Conservation (phyloP, 2,329 filamentous ascomycete genomes). For the Arthrobotrys entomopaga region DNA sequence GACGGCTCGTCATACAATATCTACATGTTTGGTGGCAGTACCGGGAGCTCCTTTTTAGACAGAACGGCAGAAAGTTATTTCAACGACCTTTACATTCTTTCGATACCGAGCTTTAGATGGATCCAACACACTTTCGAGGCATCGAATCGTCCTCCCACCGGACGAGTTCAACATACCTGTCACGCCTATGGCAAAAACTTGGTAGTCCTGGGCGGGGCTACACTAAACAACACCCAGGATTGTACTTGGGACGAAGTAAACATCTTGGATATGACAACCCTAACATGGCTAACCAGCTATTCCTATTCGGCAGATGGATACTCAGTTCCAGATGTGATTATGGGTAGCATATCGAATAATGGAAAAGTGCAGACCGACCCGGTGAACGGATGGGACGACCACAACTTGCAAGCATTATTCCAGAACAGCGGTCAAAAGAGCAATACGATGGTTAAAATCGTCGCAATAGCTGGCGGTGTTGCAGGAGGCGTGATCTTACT, state of each 20-base stretch:
- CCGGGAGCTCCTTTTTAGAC: conserved; percentile 58
- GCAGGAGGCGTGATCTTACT: conserved; percentile 41
- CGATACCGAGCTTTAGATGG: conserved; percentile 49
- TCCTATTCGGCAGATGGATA: conserved; percentile 13
- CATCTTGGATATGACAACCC: conserved; percentile 45
- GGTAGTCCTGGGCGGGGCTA: conserved; percentile 42
- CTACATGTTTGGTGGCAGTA: conserved; percentile 66
- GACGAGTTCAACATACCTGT: conserved; percentile 48
- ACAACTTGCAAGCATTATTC: conserved; percentile 37
- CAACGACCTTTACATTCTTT: conserved; percentile 48
- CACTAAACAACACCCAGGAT: conserved; percentile 28
- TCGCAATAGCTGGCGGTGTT: conserved; percentile 41
- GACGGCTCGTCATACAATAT: conserved; percentile 66
- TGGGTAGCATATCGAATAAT: conserved; percentile 51
- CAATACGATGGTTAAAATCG: conserved; percentile 29
- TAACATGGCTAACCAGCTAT: conserved; percentile 38
- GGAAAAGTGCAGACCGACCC: conserved; percentile 47
- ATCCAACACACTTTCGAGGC: conserved; percentile 33
- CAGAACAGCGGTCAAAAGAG: not conserved
- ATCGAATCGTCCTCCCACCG: conserved; percentile 24
- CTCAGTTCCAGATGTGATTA: conserved; percentile 33
- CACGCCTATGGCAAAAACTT: conserved; percentile 47
- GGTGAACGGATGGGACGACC: conserved; percentile 52
- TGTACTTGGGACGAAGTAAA: conserved; percentile 48
- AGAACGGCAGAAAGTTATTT: conserved; percentile 36